Evolutionary conservation across 768 basidiomycete species (phyloP).

Genomic region (Auriscalpium orientale): DNA sequence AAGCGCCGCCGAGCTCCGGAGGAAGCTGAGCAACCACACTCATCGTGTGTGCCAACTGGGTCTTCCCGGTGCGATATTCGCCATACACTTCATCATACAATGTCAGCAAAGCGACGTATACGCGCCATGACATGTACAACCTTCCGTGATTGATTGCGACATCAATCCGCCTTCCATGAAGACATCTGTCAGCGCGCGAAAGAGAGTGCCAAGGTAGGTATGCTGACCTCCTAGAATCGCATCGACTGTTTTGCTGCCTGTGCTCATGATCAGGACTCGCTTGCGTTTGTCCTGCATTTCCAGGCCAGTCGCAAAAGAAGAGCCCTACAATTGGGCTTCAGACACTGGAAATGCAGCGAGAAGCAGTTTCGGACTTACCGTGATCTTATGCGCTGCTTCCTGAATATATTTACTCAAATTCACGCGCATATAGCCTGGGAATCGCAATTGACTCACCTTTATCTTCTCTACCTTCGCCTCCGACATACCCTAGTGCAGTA

Average conservation of each 20-base stretch:
- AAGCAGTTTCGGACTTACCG: constrained; percentile 35
- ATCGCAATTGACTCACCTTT: constrained; percentile 43
- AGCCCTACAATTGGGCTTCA: constrained; percentile 46
- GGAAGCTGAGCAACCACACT: constrained; percentile 88
- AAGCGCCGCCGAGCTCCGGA: constrained; percentile 81
- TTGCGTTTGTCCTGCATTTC: constrained; percentile 86
- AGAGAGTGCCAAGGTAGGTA: not conserved
- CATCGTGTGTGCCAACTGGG: constrained; percentile 93
- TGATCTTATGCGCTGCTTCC: constrained; percentile 87
- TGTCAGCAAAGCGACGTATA: not conserved
- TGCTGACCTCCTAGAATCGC: constrained; percentile 70
- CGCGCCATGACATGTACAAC: constrained; percentile 25
- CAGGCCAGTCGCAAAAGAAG: constrained; percentile 85
- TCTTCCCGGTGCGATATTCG: constrained; percentile 94
- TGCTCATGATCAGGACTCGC: constrained; percentile 76
- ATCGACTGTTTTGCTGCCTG: constrained; percentile 90
- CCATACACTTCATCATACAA: constrained; percentile 63
- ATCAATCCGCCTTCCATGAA: constrained; percentile 64
- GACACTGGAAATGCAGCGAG: not conserved
- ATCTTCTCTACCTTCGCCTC: constrained; percentile 98
- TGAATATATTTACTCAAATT: constrained; percentile 21
- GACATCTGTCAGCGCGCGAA: no score
- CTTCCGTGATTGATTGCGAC: constrained; percentile 94
- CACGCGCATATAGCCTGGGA: not conserved
- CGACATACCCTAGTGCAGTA: constrained; percentile 67